Base-by-base conservation (phyloP, 495 filamentous ascomycete species). In the Cladorrhinum samala region DNA sequence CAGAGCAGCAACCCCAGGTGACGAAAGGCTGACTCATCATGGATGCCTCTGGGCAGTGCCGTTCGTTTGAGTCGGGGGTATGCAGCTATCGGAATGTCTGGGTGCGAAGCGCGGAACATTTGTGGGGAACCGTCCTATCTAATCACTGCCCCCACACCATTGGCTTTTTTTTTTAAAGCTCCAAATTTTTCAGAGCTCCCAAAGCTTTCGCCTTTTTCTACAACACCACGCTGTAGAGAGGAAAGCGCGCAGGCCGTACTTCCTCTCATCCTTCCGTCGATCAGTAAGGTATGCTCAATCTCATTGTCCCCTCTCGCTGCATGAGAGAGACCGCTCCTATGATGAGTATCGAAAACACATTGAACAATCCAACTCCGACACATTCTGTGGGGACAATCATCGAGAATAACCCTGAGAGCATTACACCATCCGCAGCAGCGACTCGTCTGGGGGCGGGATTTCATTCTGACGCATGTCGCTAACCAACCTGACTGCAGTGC, bases 341-440 rank as follows among this genome's bases (percentile, higher is more conserved):
- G 75, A 79, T 71, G 72, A 76, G 67, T 68, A 60, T 77, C 67
- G 66, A 57, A 68, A 39, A 39, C 45, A 47, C 2, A 49, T 30
- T 69, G 83, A 88, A 88, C 83, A 89, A 88, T 89, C 86, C 84
- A 89, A 87, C 67, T 83, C 86, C 83, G 83, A 91, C 72, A 33
- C 68, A 81, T 67, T 70, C 73, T 76, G 72, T 87, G 85, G 78
- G 83, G 85, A 88, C 71, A 65, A 59, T 65, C 58, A 66, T 65
- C 67, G 80, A 83, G 76, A 84, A 83, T 81, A 83, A 82, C 77
- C 68, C 83, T 87, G 85, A 88, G 71, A 75, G 70, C 72, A n/a
- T n/a, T n/a, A 62, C 46, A 46, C 51, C 14, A 39, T 56, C 47
- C 50, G 47, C 47, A 39, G 25, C 45, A 46, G 43, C 45, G 36